Evolutionary conservation across 768 basidiomycete species (phyloP).

Genomic region (Boletus rubropictus): DNA sequence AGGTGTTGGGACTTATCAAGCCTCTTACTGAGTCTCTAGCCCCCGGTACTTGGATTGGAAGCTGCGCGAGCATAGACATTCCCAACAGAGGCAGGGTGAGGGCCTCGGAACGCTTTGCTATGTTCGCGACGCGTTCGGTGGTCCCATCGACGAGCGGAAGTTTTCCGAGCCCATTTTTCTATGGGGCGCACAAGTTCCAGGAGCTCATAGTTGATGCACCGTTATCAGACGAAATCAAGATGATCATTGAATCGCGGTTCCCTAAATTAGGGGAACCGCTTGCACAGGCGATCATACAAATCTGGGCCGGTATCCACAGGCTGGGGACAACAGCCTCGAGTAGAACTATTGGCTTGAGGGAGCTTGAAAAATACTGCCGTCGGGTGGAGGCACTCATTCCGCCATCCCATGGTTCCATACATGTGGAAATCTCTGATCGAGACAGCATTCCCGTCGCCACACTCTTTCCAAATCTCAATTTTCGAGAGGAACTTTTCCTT

Average conservation of each 20-base stretch:
- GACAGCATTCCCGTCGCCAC: conserved; percentile 33
- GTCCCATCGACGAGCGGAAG: conserved; percentile 40
- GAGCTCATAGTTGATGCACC: conserved; percentile 65
- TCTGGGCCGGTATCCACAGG: conserved; percentile 62
- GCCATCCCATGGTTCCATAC: conserved; percentile 38
- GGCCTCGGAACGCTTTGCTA: conserved; percentile 72
- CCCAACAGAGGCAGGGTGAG: conserved; percentile 69
- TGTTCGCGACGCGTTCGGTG: conserved; percentile 85
- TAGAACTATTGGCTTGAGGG: conserved; percentile 66
- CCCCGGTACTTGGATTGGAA: conserved; percentile 70
- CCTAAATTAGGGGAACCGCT: conserved; percentile 49
- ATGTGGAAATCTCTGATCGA: conserved; percentile 27
- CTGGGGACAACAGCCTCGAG: conserved; percentile 48
- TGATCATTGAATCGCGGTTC: conserved; percentile 67
- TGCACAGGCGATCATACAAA: conserved; percentile 47
- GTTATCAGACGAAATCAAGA: conserved; percentile 56
- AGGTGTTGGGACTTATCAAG: conserved; percentile 83
- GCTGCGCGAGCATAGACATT: conserved; percentile 59
- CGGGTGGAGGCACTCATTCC: conserved; percentile 64
- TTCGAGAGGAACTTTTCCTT: conserved; percentile 85
- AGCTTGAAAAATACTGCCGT: conserved; percentile 78
- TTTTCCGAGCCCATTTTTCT: conserved; percentile 63
- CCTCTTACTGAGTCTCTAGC: conserved; percentile 74
- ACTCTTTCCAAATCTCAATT: conserved; percentile 61
- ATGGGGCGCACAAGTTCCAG: conserved; percentile 78